phyloP scores from a whole-genome alignment of 306 rosid genomes.

The Quercus cerris region DNA sequence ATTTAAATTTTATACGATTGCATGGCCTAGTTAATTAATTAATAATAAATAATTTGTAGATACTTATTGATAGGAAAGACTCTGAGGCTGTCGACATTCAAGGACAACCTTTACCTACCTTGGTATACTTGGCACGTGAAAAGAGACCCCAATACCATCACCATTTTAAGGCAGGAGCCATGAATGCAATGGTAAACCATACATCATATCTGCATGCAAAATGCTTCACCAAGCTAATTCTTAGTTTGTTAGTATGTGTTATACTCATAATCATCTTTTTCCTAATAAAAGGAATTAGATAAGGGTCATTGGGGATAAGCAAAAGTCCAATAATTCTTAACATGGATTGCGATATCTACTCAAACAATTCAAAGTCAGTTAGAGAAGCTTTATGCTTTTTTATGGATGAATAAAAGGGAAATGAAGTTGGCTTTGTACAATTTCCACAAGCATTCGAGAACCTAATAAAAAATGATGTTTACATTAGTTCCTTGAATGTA shows the following conservation, averaged over 20 bases:
- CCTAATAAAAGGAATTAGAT: neutral
- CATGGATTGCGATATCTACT: neutral
- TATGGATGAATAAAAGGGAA: neutral
- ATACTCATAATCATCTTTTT: neutral
- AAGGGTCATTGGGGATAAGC: neutral
- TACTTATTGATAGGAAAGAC: neutral
- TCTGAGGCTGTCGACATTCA: neutral
- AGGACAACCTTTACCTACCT: neutral
- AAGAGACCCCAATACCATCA: neutral
- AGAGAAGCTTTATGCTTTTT: neutral
- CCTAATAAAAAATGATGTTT: neutral
- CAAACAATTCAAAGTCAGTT: neutral
- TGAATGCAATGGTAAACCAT: neutral
- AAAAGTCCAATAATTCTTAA: neutral
- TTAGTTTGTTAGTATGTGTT: neutral
- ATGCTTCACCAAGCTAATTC: neutral
- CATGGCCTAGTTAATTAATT: too few species aligned
- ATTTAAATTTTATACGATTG: too few species aligned
- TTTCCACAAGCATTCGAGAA: neutral
- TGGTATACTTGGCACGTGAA: too few species aligned
- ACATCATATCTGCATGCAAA: neutral
- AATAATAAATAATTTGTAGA: neutral
- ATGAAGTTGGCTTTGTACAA: neutral
- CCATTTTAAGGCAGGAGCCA: neutral
- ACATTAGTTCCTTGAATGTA: neutral